Base-by-base conservation (phyloP, 1,284 basidiomycete species). In the Moesziomyces antarcticus region DNA sequence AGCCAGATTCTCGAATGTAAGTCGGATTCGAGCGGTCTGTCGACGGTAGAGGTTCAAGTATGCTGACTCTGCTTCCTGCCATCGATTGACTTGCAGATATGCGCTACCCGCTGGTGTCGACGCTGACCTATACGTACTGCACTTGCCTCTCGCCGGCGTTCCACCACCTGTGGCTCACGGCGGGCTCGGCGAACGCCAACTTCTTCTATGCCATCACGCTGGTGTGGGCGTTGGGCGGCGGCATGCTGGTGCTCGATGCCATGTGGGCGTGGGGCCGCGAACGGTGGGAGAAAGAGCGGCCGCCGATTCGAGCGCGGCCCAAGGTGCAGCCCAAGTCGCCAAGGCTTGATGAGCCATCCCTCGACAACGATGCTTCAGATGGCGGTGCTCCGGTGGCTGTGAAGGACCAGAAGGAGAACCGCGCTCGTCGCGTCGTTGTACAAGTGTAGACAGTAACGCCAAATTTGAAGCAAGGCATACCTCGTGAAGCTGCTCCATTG, bases 141-240 rank as follows among this genome's bases (percentile, higher is more conserved):
- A 87, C 90, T 0, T 88, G 94, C 22, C 90, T 99, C 11, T 88
- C 98, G 59, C 95, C 94, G 0, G 87, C 97, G 18, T 95, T 99
- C 84, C 90, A 97, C 80, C 89, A 93, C 66, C 87, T 98, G 5
- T 99, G 97, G 96, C 88, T 98, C 5, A 87, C 88, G 9, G 91
- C 94, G 51, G 95, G 94, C 0, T 93, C 94, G 6, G 96, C 94
- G 1, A 99, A 99, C 81, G 94, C 96, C 46, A 99, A 99, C 84
- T 99, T 99, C 85, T 98, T 93, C 86, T 99, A 97, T 81, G 96
- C 96, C 0, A 91, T 92, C 5, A 97, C 93, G 2, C 87, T 98
- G 73, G 95, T 99, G 5, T 95, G 95, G 85, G 94, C 92, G 0
- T 88, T 94, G 75, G 92, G 91, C 9, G 91, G 93, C 55, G 93